These are phyloP conservation scores for Aphanomyces euteiches DNA, from an alignment of 352 stramenopile genomes.

Conservation along the genomic window DNA sequence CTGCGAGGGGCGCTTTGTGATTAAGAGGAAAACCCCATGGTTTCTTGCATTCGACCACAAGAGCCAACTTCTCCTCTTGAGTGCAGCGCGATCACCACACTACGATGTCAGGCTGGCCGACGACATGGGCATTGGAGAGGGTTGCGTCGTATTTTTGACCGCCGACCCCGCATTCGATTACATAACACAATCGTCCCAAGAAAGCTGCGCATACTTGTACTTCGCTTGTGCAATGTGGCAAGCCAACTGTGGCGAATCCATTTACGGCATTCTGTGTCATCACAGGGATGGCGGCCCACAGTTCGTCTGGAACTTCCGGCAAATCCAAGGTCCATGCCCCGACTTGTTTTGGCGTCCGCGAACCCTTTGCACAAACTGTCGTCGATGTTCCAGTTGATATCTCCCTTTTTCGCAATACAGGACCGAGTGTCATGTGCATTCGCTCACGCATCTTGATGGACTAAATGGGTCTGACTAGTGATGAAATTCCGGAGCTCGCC, in stretches of 20 bases:
- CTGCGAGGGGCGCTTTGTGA: neutral
- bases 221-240: neutral
- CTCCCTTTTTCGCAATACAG: conserved; percentile 2
- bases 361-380: conserved; percentile 2
- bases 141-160: neutral
- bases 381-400: neutral
- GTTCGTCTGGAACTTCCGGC: neutral
- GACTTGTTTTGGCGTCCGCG: conserved; percentile 2
- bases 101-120: neutral
- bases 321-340: neutral
- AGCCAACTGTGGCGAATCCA: neutral
- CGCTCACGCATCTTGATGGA: conserved; percentile 3
- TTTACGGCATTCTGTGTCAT: neutral
- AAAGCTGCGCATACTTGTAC: neutral
- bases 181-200: neutral
- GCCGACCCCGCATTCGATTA: neutral
- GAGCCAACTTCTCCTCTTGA: neutral
- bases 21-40: neutral
- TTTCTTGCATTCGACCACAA: conserved; percentile 1
- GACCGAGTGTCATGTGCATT: conserved; percentile 5
- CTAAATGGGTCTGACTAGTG: neutral
- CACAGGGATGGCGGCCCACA: neutral
- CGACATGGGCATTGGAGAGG: neutral
- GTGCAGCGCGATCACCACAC: neutral
- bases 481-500: neutral